Evolutionary conservation across 345 rosid species (phyloP).

Genomic region (Stellera chamaejasme): DNA sequence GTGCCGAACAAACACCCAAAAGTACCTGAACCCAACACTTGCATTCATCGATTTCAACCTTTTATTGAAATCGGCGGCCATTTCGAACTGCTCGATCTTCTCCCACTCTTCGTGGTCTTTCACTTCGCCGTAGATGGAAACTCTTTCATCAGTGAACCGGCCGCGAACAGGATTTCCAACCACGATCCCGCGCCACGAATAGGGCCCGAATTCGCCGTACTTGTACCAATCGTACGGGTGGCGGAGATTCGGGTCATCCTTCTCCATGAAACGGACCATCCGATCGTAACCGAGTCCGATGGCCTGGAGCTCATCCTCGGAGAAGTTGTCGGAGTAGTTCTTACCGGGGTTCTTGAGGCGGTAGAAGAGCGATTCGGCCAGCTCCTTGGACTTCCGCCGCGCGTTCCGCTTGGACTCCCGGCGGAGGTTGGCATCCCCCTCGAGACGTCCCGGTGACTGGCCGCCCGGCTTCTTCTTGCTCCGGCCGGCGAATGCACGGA

Average conservation of each 20-base stretch:
- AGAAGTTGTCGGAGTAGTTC: constrained; percentile 66
- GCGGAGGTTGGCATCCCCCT: constrained; percentile 41
- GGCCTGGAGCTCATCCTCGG: constrained; percentile 67
- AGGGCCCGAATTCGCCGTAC: constrained; percentile 91
- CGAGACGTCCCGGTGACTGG: constrained; percentile 46
- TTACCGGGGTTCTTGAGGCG: constrained; percentile 49
- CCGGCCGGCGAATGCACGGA: constrained; percentile 66
- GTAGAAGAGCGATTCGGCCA: constrained; percentile 59
- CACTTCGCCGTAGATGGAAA: constrained; percentile 56
- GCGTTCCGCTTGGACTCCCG: constrained; percentile 40
- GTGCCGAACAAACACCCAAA: constrained; percentile 91
- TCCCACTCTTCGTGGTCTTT: constrained; percentile 78
- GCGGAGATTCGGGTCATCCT: constrained; percentile 75
- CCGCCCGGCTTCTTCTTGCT: constrained; percentile 80
- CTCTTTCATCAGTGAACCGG: constrained; percentile 69
- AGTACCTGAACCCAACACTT: constrained; percentile 58
- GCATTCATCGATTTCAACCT: constrained; percentile 54
- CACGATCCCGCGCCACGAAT: constrained; percentile 96
- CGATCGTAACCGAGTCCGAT: constrained; percentile 90
- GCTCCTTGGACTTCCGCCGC: constrained; percentile 30
- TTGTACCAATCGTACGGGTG: constrained; percentile 92
- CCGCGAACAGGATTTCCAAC: constrained; percentile 84
- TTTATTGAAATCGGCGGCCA: constrained; percentile 66
- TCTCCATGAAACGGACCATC: constrained; percentile 85
- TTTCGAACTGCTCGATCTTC: constrained; percentile 76